Base-by-base conservation (phyloP, 2,329 filamentous ascomycete genomes). In the Diaporthe sp. region DNA sequence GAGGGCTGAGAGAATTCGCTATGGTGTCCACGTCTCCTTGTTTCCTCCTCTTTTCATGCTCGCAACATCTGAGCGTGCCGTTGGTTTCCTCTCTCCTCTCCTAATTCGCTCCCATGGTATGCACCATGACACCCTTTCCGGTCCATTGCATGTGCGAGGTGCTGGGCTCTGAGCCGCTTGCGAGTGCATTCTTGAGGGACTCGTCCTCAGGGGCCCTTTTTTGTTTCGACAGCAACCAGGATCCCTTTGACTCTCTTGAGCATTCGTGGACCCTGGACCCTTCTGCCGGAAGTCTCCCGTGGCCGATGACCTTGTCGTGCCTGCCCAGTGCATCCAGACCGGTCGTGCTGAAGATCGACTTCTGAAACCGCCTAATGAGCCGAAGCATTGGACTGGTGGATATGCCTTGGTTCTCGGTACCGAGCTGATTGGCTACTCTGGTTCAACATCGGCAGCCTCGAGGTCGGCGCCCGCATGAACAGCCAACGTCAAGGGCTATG, bases 261-360 rank as follows among this genome's bases (percentile, higher is more conserved):
- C 58, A 52, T 52, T 61, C 57, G 42, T 50, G 19, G 42, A 42
- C 45, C 70, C 57, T 60, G 28, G 50, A 45, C 35, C 57, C 38
- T 50, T 74, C 57, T 67, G 52, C 58, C 66, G 67, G 72, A 71
- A 71, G 57, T 28, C 28, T 71, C 67, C 66, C 72, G 72, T 54
- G 22, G 45, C 64, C 42, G 67, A 67, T 50, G 57, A 66, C 57
- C 57, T 35, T 66, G 72, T 42, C 47, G 45, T 64, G 57, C 47
- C 57, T 45, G 57, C 45, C 72, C 67, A 50, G 47, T 69, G 72
- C 55, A 25, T 69, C 72, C 45, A 47, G 72, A 54, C 70, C 54
- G 33, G 66, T 50, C 66, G 47, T 60, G 57, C 57, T 74, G 57
- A 54, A 66, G 72, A 71, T 74, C 72, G 57, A 74, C 57, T 71